Percentiles rank a stretch among this genome's conserved stretches.
These are phyloP conservation scores for Corrigiola litoralis DNA, from an alignment of 179 eudicot genomes.

Conservation along the genomic window DNA sequence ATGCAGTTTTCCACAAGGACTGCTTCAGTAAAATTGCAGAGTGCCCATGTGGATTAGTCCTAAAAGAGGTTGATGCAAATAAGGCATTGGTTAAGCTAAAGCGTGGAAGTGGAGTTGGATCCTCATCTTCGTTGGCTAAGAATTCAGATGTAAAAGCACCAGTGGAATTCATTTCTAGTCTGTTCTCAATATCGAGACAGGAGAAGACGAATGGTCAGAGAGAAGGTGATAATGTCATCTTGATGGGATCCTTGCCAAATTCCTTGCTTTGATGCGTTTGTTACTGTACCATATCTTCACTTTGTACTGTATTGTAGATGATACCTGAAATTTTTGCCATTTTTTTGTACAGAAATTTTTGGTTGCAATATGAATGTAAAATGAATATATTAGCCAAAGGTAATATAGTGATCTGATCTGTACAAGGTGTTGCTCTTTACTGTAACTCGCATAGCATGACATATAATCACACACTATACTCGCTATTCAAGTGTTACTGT, in stretches of 20 bases:
- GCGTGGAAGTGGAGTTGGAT: slow-evolving; percentile 14
- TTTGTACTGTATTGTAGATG: slow-evolving; percentile 1
- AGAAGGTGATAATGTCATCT: slow-evolving; percentile 44
- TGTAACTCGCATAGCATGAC: no score
- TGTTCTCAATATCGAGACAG: slow-evolving; percentile 44
- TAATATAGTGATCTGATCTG: no score
- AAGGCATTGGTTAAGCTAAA: slow-evolving; percentile 12
- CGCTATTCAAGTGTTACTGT: no score
- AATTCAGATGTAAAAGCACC: slow-evolving; percentile 45
- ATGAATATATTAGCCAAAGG: not conserved
- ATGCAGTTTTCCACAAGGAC: slow-evolving; percentile 56
- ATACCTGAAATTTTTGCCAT: slow-evolving; percentile 9
- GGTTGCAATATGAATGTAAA: not conserved
- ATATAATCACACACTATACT: no score
- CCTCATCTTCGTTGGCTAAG: slow-evolving; percentile 23
- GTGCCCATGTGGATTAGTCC: slow-evolving; percentile 60
- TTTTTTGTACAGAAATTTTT: slow-evolving; percentile 12
- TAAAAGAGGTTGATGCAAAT: slow-evolving; percentile 22
- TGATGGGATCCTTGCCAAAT: slow-evolving; percentile 77
- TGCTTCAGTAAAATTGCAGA: slow-evolving; percentile 57
- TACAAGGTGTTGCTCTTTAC: not conserved
- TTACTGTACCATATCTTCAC: not conserved
- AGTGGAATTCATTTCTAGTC: slow-evolving; percentile 45
- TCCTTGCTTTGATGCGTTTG: slow-evolving; percentile 42
- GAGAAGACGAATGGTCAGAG: slow-evolving; percentile 27